A percentile compares a stretch with the other conserved stretches of the same genome.
phyloP scores from a whole-genome alignment of 345 rosid genomes.

The Hibiscus syriacus region DNA sequence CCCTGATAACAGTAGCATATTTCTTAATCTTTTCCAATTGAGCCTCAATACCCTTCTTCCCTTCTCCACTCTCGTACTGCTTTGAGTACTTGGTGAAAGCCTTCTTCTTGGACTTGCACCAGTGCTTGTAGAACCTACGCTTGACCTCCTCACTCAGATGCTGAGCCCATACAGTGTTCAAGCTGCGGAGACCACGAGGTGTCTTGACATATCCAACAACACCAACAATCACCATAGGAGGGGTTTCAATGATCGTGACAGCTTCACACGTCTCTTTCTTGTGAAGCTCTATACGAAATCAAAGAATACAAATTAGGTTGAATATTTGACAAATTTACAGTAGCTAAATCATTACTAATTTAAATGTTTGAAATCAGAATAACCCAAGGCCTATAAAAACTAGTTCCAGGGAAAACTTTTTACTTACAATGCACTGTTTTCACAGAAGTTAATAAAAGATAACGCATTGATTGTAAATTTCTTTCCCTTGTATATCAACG shows the following conservation, averaged over 20 bases:
- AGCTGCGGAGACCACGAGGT: not conserved
- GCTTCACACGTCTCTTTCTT: not conserved
- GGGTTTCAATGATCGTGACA: not conserved
- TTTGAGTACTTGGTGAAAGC: slow-evolving; percentile 32
- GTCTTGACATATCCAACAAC: not conserved
- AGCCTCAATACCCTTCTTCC: slow-evolving; percentile 43
- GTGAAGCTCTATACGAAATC: not conserved
- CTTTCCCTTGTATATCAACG: not conserved
- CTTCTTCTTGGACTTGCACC: not conserved
- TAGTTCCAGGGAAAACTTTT: not conserved
- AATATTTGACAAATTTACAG: not conserved
- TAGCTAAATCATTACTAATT: not conserved
- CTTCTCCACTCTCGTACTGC: slow-evolving; percentile 49
- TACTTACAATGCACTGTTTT: not conserved
- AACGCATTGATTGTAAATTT: not conserved
- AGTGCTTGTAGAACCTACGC: not conserved
- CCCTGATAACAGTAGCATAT: not conserved
- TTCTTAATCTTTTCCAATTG: not conserved
- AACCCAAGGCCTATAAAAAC: not conserved
- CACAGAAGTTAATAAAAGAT: not conserved
- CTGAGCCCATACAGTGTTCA: not conserved
- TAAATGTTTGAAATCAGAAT: no score
- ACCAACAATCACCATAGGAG: not conserved
- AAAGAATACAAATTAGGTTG: not conserved
- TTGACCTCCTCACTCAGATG: not conserved